Evolutionary conservation across 2,329 filamentous ascomycete species (phyloP), one percentile per base, ranked within the genome.

Genomic region (Akanthomyces lecanii): DNA sequence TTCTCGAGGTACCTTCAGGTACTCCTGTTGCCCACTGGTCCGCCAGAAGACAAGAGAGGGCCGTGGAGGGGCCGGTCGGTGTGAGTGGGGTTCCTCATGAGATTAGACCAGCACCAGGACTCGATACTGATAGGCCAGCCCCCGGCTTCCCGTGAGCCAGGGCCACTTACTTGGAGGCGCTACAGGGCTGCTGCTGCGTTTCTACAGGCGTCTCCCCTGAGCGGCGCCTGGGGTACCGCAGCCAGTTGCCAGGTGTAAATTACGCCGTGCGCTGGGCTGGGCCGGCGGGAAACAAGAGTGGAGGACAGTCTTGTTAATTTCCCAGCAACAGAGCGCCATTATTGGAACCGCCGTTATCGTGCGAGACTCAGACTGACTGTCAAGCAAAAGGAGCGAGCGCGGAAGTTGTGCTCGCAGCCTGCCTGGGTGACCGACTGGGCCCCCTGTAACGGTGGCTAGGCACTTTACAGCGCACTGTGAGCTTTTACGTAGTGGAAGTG

Each of bases 31-130:
- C 47, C 21, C 33, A 36, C 7, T 36, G 33, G 33, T 36, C 33
- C 33, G 33, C 33, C 33, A 36, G 33, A 36, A 10, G 45, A 38
- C 56, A 25, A 40, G 56, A 56, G 18, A 21, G 57, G 52, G 12
- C 38, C 54, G 28, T 48, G 52, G 56, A 55, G 61, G 52, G 52
- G 45, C 30, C 65, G 38, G 61, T 59, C 69, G 71, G 76, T 77
- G 72, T 78, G 77, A 71, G 75, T 78, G 75, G 73, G 70, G 74
- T 75, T 70, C 63, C 65, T 67, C 65, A 71, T 71, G 74, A 79
- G 76, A 79, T 80, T 78, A 79, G 69, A 69, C 73, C 73, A 73
- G 69, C 68, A 65, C 66, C 65, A 64, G 67, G 64, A 68, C 70
- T 72, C 66, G 54, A 45, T 40, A 55, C 53, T 64, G 71, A 67